phyloP scores from a whole-genome alignment of 768 basidiomycete species.

The Tulasnella sp. region DNA sequence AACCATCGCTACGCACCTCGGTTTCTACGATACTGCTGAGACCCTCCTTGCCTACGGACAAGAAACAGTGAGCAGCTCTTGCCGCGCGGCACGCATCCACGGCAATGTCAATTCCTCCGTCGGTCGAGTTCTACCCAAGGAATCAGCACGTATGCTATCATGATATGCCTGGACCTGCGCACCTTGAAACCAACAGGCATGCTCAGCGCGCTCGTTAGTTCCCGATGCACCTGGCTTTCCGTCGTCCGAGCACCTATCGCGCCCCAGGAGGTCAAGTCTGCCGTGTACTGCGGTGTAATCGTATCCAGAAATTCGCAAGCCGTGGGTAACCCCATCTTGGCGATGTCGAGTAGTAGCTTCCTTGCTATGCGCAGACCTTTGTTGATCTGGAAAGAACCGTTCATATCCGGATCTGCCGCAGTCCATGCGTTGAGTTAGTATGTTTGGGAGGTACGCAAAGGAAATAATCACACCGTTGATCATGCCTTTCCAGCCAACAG shows the following conservation, averaged over 20 bases:
- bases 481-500: constrained; percentile 97
- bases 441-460: neutral
- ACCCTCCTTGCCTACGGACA: constrained; percentile 95
- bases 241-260: constrained; percentile 92
- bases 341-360: constrained; percentile 73
- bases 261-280: constrained; percentile 89
- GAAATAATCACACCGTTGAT: constrained; percentile 55
- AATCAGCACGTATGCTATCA: neutral
- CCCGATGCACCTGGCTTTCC: constrained; percentile 83
- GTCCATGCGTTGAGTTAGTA: neutral
- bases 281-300: constrained; percentile 75
- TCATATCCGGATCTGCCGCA: constrained; percentile 67
- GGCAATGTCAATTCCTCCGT: constrained; percentile 82
- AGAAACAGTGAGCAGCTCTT: constrained; percentile 81
- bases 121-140: constrained; percentile 60
- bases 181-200: constrained; percentile 94
- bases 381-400: constrained; percentile 87
- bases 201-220: constrained; percentile 73
- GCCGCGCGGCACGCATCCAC: constrained; percentile 94
- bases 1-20: constrained; percentile 49
- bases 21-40: constrained; percentile 92
- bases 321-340: constrained; percentile 79
- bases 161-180: no score
- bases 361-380: constrained; percentile 84
- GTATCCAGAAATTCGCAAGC: constrained; percentile 95